Percentiles rank a stretch among this genome's conserved stretches.
Conservation (phyloP, 2,329 filamentous ascomycete species). For the Elsinoe fawcettii region DNA sequence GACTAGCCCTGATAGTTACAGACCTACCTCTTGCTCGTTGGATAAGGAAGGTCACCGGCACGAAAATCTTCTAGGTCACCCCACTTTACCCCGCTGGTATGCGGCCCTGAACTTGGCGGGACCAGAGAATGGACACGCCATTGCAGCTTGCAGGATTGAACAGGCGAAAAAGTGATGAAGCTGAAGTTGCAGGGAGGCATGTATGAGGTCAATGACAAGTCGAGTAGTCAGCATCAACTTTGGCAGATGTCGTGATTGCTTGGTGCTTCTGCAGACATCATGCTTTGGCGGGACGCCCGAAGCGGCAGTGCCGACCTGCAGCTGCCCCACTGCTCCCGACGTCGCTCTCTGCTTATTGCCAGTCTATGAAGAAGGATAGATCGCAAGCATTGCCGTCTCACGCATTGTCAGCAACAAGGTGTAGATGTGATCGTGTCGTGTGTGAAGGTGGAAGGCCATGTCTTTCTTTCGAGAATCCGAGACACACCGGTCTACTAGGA, state of each 20-base stretch:
- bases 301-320: neutral
- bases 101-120: conserved; percentile 5
- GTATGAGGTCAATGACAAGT: neutral
- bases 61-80: conserved; percentile 4
- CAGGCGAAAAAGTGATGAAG: neutral
- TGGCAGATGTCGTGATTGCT: neutral
- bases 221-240: neutral
- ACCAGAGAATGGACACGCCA: neutral
- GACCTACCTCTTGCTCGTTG: neutral
- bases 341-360: neutral
- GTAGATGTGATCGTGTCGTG: too few relatives aligned
- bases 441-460: too few relatives aligned
- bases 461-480: too few relatives aligned
- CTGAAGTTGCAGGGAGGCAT: neutral
- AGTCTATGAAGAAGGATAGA: neutral
- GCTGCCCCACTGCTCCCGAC: neutral
- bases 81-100: conserved; percentile 15
- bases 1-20: neutral
- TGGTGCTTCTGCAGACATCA: neutral
- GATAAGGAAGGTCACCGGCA: conserved; percentile 10
- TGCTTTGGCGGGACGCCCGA: neutral
- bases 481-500: too few relatives aligned
- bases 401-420: too few relatives aligned
- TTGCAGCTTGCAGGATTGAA: neutral
- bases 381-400: too few relatives aligned